A percentile compares a stretch with the other conserved stretches of the same genome.
Conservation (phyloP, 2,329 filamentous ascomycete genomes). For the Aspergillus neotritici region DNA sequence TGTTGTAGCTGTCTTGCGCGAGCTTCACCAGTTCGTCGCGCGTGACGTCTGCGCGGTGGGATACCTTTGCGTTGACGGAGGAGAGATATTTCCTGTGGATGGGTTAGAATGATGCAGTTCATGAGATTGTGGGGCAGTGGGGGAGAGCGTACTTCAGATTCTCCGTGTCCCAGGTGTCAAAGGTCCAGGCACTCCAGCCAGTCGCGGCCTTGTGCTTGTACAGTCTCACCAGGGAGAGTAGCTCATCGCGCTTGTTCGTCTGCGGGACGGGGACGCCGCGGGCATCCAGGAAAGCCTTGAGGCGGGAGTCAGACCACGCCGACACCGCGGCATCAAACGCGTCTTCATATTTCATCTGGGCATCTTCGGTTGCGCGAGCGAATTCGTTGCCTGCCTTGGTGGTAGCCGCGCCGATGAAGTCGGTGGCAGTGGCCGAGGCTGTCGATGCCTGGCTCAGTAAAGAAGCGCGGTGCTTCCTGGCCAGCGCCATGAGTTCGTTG, state of each 20-base stretch:
- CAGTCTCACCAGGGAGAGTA: constrained; percentile 68
- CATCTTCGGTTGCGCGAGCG: constrained; percentile 67
- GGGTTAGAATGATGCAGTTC: constrained; percentile 2
- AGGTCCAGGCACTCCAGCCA: constrained; percentile 69
- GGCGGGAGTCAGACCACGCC: constrained; percentile 67
- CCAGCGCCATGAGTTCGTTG: constrained; percentile 83
- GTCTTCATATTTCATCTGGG: constrained; percentile 56
- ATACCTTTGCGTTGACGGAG: constrained; percentile 48
- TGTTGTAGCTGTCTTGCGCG: constrained; percentile 42
- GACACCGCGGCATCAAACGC: constrained; percentile 59
- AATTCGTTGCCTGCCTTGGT: constrained; percentile 70
- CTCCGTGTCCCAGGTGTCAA: constrained; percentile 68
- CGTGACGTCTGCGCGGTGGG: constrained; percentile 58
- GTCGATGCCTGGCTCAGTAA: constrained; percentile 46
- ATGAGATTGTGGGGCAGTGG: background rate
- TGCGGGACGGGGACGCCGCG: constrained; percentile 72
- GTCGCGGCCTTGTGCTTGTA: constrained; percentile 64
- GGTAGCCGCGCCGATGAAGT: constrained; percentile 62
- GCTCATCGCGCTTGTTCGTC: constrained; percentile 63
- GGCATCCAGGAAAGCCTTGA: constrained; percentile 73
- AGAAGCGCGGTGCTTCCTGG: constrained; percentile 78
- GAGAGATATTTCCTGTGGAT: constrained; percentile 44
- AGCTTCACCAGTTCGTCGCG: constrained; percentile 67
- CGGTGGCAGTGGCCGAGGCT: constrained; percentile 44
- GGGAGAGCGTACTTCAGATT: constrained; percentile 54